Evolutionary conservation across 306 rosid species (phyloP), one percentile per base, ranked within the genome.

Genomic region (Cicer chorassanicum): DNA sequence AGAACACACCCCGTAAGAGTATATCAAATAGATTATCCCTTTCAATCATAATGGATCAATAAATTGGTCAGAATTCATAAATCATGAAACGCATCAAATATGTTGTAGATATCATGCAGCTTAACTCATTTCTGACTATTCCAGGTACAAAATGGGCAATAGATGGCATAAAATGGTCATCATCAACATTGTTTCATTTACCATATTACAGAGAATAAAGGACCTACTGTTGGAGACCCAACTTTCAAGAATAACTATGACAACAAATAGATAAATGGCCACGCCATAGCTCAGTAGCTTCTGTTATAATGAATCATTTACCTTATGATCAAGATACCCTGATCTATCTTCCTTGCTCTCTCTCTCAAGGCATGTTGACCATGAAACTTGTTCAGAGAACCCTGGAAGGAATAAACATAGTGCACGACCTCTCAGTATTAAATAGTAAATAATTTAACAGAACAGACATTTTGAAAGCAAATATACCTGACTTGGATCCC

Each of bases 351-450:
- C 75, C 89, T 90, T 72, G 98, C 96, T 69, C 94, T 90, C 86
- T 92, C 98, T 77, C 98, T 89, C 81, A 92, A 70, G 72, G 98
- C 92, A 90, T 92, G 98, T 77, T 92, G 98, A 60, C 96, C 98
- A 46, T 90, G 80, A 78, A 92, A 92, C 80, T 88, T 89, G 97
- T 92, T 92, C 82, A 89, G 73, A 77, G 98, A 90, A 72, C 96
- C 96, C 94, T 90, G 87, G 59, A 78, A 75, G 65, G 36, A 18
- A 9, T n/a, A 74, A 81, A 78, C 48, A 51, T 9, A 49, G 67
- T 48, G 36, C 73, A 12, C 86, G 39, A 19, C 78, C 79, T 64
- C 70, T 36, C 4, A 9, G 69, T 15, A 62, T 2, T 41, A 77
- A 39, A 64, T 36, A 67, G 46, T 14, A 74, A 39, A 64, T 49